These are phyloP conservation scores for Candida coquimbonensis DNA, from an alignment of 805 yeast species.

Conservation along the genomic window DNA sequence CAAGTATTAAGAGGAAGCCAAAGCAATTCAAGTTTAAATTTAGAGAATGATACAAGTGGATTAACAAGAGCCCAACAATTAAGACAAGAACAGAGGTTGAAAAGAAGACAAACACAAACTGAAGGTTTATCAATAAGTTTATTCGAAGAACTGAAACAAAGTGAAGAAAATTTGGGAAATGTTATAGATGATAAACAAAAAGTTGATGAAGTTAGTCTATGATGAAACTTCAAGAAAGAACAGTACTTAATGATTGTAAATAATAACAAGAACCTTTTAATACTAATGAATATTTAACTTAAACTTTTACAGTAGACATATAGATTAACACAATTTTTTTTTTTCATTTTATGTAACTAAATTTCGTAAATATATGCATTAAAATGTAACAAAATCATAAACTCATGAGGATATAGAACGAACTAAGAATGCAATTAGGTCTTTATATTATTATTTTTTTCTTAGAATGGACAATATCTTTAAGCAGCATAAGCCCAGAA, in stretches of 20 bases:
- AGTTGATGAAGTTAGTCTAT: not conserved
- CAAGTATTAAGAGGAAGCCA: conserved; percentile 44
- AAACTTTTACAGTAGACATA: too few relatives aligned
- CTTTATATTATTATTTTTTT: not conserved
- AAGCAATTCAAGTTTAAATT: conserved; percentile 19
- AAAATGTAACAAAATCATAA: too few relatives aligned
- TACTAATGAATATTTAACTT: too few relatives aligned
- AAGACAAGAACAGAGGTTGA: conserved; percentile 34
- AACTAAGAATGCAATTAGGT: too few relatives aligned
- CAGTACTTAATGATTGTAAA: not conserved
- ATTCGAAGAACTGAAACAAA: not conserved
- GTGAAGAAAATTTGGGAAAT: not conserved
- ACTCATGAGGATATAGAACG: too few relatives aligned
- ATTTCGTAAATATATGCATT: too few relatives aligned
- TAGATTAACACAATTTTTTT: too few relatives aligned
- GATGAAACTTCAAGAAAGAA: not conserved
- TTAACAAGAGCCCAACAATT: conserved; percentile 35
- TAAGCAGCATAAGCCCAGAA: conserved; percentile 39
- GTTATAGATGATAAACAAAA: conserved; percentile 1
- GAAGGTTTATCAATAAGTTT: conserved; percentile 1
- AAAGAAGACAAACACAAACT: conserved; percentile 13
- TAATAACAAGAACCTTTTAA: too few relatives aligned
- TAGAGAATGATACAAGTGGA: conserved; percentile 21
- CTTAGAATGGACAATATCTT: not conserved
- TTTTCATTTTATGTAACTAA: too few relatives aligned